Base-by-base conservation (phyloP, 768 basidiomycete genomes). In the Mycena rosella region DNA sequence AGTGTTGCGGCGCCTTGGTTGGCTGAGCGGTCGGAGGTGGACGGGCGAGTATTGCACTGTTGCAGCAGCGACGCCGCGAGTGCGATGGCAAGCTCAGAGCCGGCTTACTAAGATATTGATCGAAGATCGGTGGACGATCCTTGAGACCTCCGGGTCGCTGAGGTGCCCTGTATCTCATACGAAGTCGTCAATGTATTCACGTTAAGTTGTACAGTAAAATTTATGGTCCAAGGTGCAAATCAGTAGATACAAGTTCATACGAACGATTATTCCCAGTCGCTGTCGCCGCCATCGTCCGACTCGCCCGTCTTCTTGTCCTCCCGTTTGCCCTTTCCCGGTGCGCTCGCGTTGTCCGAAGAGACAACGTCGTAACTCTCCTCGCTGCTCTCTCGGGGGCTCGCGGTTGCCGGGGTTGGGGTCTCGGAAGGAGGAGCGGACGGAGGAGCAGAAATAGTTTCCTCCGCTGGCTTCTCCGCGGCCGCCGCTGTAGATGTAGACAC, bases 361-460 rank as follows among this genome's bases (percentile, higher is more conserved):
- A 93, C 86, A 7, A 91, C 82, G 74, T 92, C 91, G 74, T 88
- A 92, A 66, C 90, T 89, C 17, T 84, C 90, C 59, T 90, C 89
- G 67, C 89, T 89, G 71, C 86, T 87, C 56, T 84, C 85, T 45
- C 89, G 82, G 10, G 87, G 86, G 70, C 84, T 86, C 40, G 79
- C 72, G 15, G 72, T 76, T 13, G 78, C 75, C 34, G 78, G 78
- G 11, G 82, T 82, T 22, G 77, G 75, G 10, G 78, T 70, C 38
- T 78, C 77, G 20, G 81, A 81, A 11, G 78, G 76, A 13, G 80
- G 77, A 14, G 75, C 65, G 17, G 72, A 75, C 59, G 78, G 76
- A 15, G 80, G 76, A 11, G 75, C 65, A 17, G 72, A 74, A 55
- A 51, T 70, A 18, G 72, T 49, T 11, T 67, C 54, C 56, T 51